Evolutionary conservation across 352 stramenopile species (phyloP).

Genomic region (Achlya hypogyna): DNA sequence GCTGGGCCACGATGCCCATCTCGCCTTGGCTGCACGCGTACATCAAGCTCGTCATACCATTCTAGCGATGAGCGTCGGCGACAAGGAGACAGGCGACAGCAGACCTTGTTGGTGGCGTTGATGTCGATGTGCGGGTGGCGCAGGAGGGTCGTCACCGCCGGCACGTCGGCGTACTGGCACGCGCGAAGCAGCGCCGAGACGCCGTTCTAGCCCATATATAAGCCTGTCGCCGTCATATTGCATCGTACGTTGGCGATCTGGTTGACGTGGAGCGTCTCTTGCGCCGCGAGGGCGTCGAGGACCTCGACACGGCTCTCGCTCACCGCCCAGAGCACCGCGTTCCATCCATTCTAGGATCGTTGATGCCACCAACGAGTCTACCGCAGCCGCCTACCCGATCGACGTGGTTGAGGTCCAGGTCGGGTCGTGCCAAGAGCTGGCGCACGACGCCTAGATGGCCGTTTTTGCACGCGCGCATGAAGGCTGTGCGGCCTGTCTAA

Average conservation of each 20-base stretch:
- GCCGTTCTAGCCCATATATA: not conserved
- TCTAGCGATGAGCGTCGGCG: not conserved
- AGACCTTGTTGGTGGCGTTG: slow-evolving; percentile 14
- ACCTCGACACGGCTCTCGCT: slow-evolving; percentile 3
- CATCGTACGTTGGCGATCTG: not conserved
- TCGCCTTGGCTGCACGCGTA: slow-evolving; percentile 8
- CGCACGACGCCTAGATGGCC: not conserved
- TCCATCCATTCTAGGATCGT: not conserved
- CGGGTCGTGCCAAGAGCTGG: not conserved
- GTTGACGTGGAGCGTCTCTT: not conserved
- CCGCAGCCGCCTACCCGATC: slow-evolving; percentile 1
- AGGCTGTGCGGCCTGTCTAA: slow-evolving; percentile 2
- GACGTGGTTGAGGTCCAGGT: slow-evolving; percentile 5
- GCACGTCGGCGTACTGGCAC: not conserved
- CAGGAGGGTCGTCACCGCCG: not conserved
- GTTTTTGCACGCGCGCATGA: slow-evolving; percentile 6
- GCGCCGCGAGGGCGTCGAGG: not conserved
- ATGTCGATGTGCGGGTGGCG: not conserved
- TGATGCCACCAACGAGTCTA: not conserved
- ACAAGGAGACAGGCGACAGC: not conserved
- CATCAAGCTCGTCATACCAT: slow-evolving; percentile 11
- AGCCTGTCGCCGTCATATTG: not conserved
- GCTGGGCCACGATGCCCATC: not conserved
- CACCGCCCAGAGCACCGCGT: not conserved
- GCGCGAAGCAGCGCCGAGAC: not conserved